Evolutionary conservation across 2,329 filamentous ascomycete genomes (phyloP).

Genomic region (Aspergillus pseudonomiae): DNA sequence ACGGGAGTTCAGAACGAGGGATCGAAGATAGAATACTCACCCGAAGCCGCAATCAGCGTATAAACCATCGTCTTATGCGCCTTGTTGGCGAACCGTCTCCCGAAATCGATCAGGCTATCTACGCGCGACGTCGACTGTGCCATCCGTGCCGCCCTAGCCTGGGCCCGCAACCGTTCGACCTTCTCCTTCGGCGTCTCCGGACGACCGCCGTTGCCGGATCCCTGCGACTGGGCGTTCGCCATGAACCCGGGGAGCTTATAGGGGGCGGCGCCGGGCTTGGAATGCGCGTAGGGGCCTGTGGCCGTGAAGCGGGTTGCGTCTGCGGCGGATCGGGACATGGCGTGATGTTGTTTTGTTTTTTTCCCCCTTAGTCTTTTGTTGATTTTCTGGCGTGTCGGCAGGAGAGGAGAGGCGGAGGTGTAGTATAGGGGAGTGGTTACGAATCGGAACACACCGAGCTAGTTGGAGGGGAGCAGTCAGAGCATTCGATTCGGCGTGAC

Average conservation of each 20-base stretch:
- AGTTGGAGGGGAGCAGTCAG: background rate
- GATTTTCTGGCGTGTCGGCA: background rate
- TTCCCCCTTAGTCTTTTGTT: background rate
- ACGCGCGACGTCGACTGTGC: slow-evolving; percentile 60
- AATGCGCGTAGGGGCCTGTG: slow-evolving; percentile 52
- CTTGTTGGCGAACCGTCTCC: slow-evolving; percentile 61
- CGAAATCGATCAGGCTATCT: slow-evolving; percentile 57
- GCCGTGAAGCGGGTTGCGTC: slow-evolving; percentile 56
- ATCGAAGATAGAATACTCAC: slow-evolving; percentile 42
- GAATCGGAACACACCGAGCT: background rate
- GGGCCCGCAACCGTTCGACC: slow-evolving; percentile 68
- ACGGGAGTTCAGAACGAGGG: background rate
- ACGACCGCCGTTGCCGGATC: slow-evolving; percentile 29
- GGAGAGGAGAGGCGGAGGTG: background rate
- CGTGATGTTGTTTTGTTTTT: slow-evolving; percentile 10
- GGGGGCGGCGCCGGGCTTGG: slow-evolving; percentile 38
- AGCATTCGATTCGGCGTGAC: background rate
- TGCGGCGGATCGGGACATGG: slow-evolving; percentile 52
- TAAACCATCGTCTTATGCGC: slow-evolving; percentile 64
- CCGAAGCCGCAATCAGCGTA: slow-evolving; percentile 63
- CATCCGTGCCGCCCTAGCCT: slow-evolving; percentile 67
- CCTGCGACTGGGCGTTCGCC: slow-evolving; percentile 17
- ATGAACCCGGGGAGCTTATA: slow-evolving; percentile 37
- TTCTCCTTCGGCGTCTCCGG: slow-evolving; percentile 70
- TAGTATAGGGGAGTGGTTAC: background rate